These are phyloP conservation scores for Claviceps sp. DNA, from an alignment of 2,329 filamentous ascomycete genomes.

Conservation along the genomic window DNA sequence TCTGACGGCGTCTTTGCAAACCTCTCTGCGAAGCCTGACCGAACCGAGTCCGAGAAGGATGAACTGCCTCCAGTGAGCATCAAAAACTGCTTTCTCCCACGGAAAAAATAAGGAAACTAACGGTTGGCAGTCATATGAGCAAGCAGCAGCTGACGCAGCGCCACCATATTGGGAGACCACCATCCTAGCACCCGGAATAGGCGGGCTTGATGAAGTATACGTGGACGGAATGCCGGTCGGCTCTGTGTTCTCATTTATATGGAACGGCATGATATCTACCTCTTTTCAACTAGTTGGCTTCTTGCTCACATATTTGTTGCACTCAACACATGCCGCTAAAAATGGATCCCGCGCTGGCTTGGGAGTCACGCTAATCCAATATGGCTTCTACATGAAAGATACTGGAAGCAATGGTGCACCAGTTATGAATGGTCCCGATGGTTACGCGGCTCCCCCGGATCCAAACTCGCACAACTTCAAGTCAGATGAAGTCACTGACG, in stretches of 20 bases:
- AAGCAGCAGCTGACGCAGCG: slow-evolving; percentile 89
- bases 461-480: slow-evolving; percentile 87
- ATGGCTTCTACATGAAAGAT: slow-evolving; percentile 88
- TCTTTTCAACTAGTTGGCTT: slow-evolving; percentile 96
- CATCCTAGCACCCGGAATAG: slow-evolving; percentile 82
- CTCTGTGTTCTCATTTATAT: slow-evolving; percentile 74
- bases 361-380: slow-evolving; percentile 89
- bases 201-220: slow-evolving; percentile 87
- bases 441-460: slow-evolving; percentile 61
- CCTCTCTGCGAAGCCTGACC: slow-evolving; percentile 77
- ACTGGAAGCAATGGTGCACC: slow-evolving; percentile 30
- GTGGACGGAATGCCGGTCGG: slow-evolving; percentile 91
- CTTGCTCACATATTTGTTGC: slow-evolving; percentile 90
- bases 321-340: slow-evolving; percentile 96
- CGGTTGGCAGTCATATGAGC: slow-evolving; percentile 70
- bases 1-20: slow-evolving; percentile 97
- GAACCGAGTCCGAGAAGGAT: slow-evolving; percentile 64
- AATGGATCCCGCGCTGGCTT: slow-evolving; percentile 91
- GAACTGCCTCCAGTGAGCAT: slow-evolving; percentile 80
- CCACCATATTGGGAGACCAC: slow-evolving; percentile 99
- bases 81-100: background rate
- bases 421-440: slow-evolving; percentile 37
- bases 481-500: slow-evolving; percentile 48
- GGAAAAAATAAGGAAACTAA: slow-evolving; percentile 19
- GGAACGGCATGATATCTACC: slow-evolving; percentile 94